Evolutionary conservation across 306 rosid species (phyloP).

Genomic region (Quillaja saponaria): DNA sequence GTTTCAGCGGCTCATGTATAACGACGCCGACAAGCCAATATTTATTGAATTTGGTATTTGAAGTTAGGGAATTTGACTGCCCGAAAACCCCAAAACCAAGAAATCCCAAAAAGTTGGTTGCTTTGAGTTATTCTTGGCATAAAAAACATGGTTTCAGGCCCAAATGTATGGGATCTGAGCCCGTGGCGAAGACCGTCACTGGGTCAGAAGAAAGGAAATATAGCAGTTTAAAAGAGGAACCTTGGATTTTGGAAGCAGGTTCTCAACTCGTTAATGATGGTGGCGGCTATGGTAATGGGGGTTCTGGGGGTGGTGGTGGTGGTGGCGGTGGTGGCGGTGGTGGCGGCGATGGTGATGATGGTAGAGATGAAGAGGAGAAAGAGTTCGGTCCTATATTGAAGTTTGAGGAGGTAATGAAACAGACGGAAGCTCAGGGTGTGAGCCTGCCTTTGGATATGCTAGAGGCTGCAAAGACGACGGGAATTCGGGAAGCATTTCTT

Average conservation of each 20-base stretch:
- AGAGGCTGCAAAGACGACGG: constrained; percentile 66
- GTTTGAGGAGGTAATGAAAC: constrained; percentile 66
- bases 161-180: constrained; percentile 40
- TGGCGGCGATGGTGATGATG: constrained; percentile 27
- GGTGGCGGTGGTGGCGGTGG: constrained; percentile 33
- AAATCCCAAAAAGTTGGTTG: constrained; percentile 3
- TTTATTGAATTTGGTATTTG: background rate
- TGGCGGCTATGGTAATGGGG: constrained; percentile 44
- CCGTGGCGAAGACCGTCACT: constrained; percentile 23
- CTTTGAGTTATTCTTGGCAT: constrained; percentile 22
- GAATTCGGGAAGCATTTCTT: constrained; percentile 72
- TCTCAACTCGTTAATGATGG: constrained; percentile 29
- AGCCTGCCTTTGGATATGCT: constrained; percentile 72
- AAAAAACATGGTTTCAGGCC: constrained; percentile 26
- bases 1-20: constrained; percentile 27
- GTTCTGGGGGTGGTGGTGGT: constrained; percentile 13
- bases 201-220: constrained; percentile 9
- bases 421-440: constrained; percentile 64
- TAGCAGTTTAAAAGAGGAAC: constrained; percentile 2
- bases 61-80: constrained; percentile 8
- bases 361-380: constrained; percentile 46
- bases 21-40: constrained; percentile 25
- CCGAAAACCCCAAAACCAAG: constrained; percentile 10
- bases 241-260: constrained; percentile 6
- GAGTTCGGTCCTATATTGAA: constrained; percentile 75